Evolutionary conservation across 2,329 filamentous ascomycete species (phyloP), one percentile per base, ranked within the genome.

Genomic region (Alternaria tenuissima): DNA sequence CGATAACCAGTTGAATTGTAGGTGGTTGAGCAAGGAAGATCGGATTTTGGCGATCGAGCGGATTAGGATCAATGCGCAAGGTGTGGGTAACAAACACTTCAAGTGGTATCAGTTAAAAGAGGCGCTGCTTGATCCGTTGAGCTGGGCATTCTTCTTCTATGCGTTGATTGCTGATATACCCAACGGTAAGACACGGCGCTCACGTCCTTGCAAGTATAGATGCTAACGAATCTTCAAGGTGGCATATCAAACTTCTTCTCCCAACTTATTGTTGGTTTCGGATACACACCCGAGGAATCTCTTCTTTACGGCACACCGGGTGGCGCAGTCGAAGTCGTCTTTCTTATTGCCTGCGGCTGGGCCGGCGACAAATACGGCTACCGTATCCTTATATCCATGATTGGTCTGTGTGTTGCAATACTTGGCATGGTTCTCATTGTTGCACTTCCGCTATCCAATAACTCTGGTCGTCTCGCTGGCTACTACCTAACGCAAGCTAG

Each of bases 21-120:
- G 84, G 3, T 89, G 85, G 83, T 68, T 95, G 26, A 89, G 81
- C 7, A 85, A 89, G 53, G 83, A 87, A 46, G 91, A 94, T 65
- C 87, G 87, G 12, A 74, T 88, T 0, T 82, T 92, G 42, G 90
- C 89, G 0, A 81, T 93, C 26, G 91, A 92, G 64, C 84, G 91
- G 0, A 86, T 94, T 6, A 84, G 91, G 0, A 83, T 87, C 22
- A 94, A 94, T 68, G 88, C 92, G 73, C 91, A 91, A 61, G 91
- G 91, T 0, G 88, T 91, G 16, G 89, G 89, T 1, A 90, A 87
- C 62, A 88, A 88, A 64, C 84, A 90, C 62, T 91, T 89, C 77
- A 90, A 90, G 64, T 82, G 84, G 79, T 83, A 85, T 22, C 92
- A 95, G 63, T 80, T 90, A 1, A 81, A 85, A 16, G 86, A 89